Base-by-base conservation (phyloP, 2,329 filamentous ascomycete species). In the Fusarium sp. region DNA sequence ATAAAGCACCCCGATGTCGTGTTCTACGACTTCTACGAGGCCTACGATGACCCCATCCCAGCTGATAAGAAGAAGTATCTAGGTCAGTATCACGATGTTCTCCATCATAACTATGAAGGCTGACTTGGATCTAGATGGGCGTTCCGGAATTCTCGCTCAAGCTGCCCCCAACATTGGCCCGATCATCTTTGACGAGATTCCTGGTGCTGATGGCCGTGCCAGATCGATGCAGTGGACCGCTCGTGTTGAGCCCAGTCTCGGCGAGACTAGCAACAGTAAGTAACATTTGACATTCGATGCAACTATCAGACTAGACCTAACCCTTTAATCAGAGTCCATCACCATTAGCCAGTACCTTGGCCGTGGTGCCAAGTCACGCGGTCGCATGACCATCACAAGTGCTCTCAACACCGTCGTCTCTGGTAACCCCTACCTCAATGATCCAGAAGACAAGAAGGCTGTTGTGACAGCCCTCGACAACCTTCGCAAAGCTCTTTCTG, bases 121-220 rank as follows among this genome's bases (percentile, higher is more conserved):
- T 66, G 14, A 66, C 20, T 26, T 10, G 13, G 20, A 56, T 1
- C 8, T 48, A 66, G 63, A 64, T 26, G 18, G 3, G 7, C 63
- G 63, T 14, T 64, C 59, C 1, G 63, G 63, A 0, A 66, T 66
- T 47, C 59, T 66, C 4, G 63, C 63, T 7, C 63, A 66, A 42
- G 63, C 63, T 56, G 63, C 63, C 8, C 63, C 63, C 17, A 66
- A 66, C 41, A 66, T 66, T 47, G 63, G 59, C 14, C 63, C 63
- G 2, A 10, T 66, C 41, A 66, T 66, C 3, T 66, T 66, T 36
- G 63, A 66, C 5, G 63, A 66, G 59, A 66, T 66, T 17, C 5
- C n/a, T 26, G 63, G 63, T 36, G 63, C 59, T 48, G 63, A 66
- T 41, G 28, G 42, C 24, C 63, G 63, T 3, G 34, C 48, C 3